Conservation (phyloP, 495 filamentous ascomycete species). For the Lasiosphaeriaceae sp. region DNA sequence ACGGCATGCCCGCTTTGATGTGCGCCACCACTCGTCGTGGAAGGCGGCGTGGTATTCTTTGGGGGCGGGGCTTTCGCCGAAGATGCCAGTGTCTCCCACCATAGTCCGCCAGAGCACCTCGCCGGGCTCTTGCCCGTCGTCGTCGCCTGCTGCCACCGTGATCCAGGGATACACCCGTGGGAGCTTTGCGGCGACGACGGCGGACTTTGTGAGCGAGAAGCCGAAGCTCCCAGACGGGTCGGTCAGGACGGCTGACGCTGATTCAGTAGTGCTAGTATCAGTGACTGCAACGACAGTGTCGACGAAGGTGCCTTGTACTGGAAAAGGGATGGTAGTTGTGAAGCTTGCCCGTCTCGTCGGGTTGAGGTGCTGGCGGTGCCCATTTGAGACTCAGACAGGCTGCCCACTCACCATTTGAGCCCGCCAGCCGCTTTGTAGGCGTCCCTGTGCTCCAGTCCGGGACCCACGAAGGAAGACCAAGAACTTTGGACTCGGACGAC, state of each 20-base stretch:
- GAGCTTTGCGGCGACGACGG: background rate
- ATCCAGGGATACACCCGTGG: background rate
- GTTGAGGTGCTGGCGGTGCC: no score
- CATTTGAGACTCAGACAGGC: background rate
- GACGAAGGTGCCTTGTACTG: background rate
- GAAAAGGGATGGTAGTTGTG: background rate
- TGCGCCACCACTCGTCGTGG: background rate
- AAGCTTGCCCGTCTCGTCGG: background rate
- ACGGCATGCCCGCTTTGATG: background rate
- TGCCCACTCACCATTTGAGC: background rate
- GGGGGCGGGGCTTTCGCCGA: background rate
- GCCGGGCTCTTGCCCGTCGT: background rate
- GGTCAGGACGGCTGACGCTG: background rate
- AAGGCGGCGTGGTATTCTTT: background rate
- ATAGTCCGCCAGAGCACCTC: background rate
- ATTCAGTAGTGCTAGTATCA: background rate
- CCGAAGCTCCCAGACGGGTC: background rate
- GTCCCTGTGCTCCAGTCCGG: conserved; percentile 1
- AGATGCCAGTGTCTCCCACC: background rate
- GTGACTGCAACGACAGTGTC: background rate
- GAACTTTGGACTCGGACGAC: background rate
- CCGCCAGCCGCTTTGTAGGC: background rate
- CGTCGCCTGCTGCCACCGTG: background rate
- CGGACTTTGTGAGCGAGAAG: background rate
- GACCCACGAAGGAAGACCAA: background rate